A percentile compares a stretch with the other conserved stretches of the same genome.
phyloP scores from a whole-genome alignment of 73 alveolate genomes.

The Paramecium pentaurelia region DNA sequence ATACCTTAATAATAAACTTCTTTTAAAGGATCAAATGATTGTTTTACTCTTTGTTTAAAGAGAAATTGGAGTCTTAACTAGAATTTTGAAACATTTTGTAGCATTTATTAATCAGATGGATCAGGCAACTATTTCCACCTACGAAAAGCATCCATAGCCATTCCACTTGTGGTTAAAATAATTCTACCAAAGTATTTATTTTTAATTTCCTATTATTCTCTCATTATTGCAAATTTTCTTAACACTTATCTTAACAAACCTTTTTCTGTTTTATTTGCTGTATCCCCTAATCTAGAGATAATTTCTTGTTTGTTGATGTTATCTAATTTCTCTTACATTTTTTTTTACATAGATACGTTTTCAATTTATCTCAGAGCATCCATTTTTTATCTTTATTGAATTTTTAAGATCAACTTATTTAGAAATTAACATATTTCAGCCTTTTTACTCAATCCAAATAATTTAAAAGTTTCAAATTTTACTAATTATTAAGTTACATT shows the following conservation, averaged over 20 bases:
- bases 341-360: neutral
- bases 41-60: neutral
- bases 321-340: neutral
- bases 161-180: neutral
- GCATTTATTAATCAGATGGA: neutral
- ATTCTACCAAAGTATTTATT: neutral
- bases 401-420: neutral
- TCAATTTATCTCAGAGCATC: neutral
- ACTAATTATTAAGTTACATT: neutral
- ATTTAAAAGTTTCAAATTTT: neutral
- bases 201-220: neutral
- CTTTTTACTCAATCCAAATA: neutral
- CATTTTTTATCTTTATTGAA: neutral
- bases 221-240: neutral
- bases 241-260: neutral
- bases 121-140: neutral
- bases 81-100: neutral
- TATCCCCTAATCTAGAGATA: neutral
- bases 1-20: neutral
- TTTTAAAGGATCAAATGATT: neutral
- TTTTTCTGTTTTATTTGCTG: neutral
- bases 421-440: neutral
- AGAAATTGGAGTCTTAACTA: neutral
- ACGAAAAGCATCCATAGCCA: neutral
- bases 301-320: neutral